Evolutionary conservation across 2,329 filamentous ascomycete species (phyloP).

Genomic region (Daldinia eschscholtzii): DNA sequence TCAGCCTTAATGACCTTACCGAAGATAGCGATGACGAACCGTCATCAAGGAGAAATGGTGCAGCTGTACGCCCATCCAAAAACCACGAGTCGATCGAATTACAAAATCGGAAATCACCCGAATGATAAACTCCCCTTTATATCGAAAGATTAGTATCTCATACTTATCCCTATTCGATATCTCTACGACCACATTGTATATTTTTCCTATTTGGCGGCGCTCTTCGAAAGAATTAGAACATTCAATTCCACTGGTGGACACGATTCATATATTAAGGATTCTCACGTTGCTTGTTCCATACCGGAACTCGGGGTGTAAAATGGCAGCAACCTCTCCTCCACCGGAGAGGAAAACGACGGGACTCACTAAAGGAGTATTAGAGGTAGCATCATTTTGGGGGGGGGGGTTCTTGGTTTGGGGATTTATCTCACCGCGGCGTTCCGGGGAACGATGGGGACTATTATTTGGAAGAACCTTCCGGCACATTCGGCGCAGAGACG

Average conservation of each 20-base stretch:
- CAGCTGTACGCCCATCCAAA: constrained; percentile 57
- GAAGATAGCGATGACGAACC: constrained; percentile 79
- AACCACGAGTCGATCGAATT: constrained; percentile 64
- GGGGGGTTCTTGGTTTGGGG: constrained; percentile 26
- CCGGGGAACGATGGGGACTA: constrained; percentile 24
- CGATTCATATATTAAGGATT: constrained; percentile 48
- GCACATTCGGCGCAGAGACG: constrained; percentile 26
- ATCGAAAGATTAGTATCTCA: constrained; percentile 16
- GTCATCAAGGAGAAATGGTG: constrained; percentile 55
- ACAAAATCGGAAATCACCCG: constrained; percentile 59
- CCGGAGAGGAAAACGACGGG: constrained; percentile 16
- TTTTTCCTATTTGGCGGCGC: constrained; percentile 42
- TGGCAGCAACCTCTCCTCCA: constrained; percentile 17
- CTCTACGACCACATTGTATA: constrained; percentile 50
- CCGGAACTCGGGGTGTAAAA: constrained; percentile 39
- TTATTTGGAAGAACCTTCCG: constrained; percentile 15
- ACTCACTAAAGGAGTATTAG: constrained; percentile 39
- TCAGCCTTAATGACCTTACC: constrained; percentile 82
- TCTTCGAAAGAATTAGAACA: constrained; percentile 38
- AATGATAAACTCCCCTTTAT: constrained; percentile 27
- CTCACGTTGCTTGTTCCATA: constrained; percentile 41
- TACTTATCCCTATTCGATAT: constrained; percentile 22
- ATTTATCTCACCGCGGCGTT: constrained; percentile 36
- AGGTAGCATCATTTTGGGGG: constrained; percentile 34
- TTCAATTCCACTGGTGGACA: constrained; percentile 44